Evolutionary conservation across 495 filamentous ascomycete genomes (phyloP).

Genomic region (Penicillium maclennaniae): DNA sequence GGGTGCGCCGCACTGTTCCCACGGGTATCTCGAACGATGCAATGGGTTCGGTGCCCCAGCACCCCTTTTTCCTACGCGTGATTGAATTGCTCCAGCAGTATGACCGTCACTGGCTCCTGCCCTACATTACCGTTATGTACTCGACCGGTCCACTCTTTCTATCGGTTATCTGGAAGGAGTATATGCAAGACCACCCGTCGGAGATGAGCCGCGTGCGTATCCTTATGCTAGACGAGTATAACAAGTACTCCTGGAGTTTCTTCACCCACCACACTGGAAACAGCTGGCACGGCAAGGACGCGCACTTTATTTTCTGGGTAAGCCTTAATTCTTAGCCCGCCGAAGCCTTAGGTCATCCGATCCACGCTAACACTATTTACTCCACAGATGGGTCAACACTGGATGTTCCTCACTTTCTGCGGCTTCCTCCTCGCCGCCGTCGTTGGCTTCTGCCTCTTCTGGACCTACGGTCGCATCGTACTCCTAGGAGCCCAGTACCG

Average conservation of each 20-base stretch:
- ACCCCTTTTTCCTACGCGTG: slow-evolving; percentile 75
- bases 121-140: slow-evolving; percentile 89
- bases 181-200: slow-evolving; percentile 46
- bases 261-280: slow-evolving; percentile 71
- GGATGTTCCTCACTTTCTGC: slow-evolving; percentile 63
- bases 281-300: slow-evolving; percentile 75
- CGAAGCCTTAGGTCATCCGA: background rate
- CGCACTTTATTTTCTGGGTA: slow-evolving; percentile 73
- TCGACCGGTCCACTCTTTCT: slow-evolving; percentile 81
- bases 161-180: slow-evolving; percentile 80
- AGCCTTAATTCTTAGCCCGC: slow-evolving; percentile 15
- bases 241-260: slow-evolving; percentile 68
- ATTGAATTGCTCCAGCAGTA: slow-evolving; percentile 68
- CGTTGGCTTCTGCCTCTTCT: slow-evolving; percentile 56
- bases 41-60: slow-evolving; percentile 74
- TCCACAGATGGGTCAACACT: slow-evolving; percentile 64
- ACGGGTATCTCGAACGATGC: slow-evolving; percentile 89
- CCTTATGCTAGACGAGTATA: slow-evolving; percentile 66
- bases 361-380: slow-evolving; percentile 9
- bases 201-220: slow-evolving; percentile 48
- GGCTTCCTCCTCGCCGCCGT: slow-evolving; percentile 59
- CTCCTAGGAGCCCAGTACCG: slow-evolving; percentile 44
- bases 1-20: slow-evolving; percentile 74
- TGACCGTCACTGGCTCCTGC: slow-evolving; percentile 71
- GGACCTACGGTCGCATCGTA: slow-evolving; percentile 48